Evolutionary conservation across 495 filamentous ascomycete species (phyloP).

Genomic region (Umbilicaria muhlenbergii): DNA sequence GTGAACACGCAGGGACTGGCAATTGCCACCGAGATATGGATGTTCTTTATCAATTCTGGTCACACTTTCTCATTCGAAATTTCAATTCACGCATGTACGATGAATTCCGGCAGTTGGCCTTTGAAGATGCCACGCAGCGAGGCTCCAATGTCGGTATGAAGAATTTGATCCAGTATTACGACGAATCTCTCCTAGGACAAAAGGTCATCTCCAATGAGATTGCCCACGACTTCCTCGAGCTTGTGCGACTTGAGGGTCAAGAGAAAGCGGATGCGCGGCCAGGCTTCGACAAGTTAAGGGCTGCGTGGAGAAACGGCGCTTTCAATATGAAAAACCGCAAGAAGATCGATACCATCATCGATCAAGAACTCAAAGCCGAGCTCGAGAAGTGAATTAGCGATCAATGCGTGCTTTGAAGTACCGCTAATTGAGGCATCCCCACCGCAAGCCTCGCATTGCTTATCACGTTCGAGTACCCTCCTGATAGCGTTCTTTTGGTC

Average conservation of each 20-base stretch:
- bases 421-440: too few relatives aligned
- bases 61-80: conserved; percentile 55
- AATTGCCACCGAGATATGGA: conserved; percentile 44
- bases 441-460: too few relatives aligned
- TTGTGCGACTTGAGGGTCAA: conserved; percentile 28
- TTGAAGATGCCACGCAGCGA: conserved; percentile 43
- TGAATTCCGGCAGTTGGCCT: conserved; percentile 57
- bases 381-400: conserved; percentile 8
- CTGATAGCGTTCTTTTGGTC: too few relatives aligned
- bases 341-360: conserved; percentile 20
- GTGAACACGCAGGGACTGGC: conserved; percentile 28
- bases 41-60: conserved; percentile 64
- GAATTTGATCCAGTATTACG: conserved; percentile 43
- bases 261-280: conserved; percentile 16
- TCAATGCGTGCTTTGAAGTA: neutral
- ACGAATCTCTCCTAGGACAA: conserved; percentile 32
- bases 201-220: conserved; percentile 33
- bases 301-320: conserved; percentile 35
- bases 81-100: conserved; percentile 70
- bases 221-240: conserved; percentile 34
- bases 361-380: conserved; percentile 12
- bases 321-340: conserved; percentile 40
- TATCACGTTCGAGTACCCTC: too few relatives aligned
- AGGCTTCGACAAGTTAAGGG: conserved; percentile 33
- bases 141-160: conserved; percentile 34